Evolutionary conservation across 1,284 basidiomycete species (phyloP).

Genomic region (Moesziomyces sp.): DNA sequence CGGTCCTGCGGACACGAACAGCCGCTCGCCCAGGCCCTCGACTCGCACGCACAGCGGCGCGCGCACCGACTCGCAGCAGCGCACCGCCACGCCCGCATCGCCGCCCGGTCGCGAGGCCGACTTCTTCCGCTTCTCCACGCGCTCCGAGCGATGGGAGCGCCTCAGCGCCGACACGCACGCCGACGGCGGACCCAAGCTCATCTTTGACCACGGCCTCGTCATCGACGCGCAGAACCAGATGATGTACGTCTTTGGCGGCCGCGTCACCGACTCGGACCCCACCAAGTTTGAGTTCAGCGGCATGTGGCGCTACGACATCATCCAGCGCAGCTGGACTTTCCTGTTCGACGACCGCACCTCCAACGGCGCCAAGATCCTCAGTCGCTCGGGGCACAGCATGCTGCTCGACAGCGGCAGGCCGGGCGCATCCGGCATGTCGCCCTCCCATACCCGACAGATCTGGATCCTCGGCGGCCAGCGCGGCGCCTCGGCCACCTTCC

Average conservation of each 20-base stretch:
- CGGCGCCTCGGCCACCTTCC: slow-evolving; percentile 56
- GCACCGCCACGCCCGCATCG: slow-evolving; percentile 20
- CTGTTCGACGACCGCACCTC: slow-evolving; percentile 62
- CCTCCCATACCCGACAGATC: slow-evolving; percentile 53
- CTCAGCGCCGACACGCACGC: slow-evolving; percentile 61
- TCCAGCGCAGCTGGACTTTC: slow-evolving; percentile 58
- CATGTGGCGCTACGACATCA: slow-evolving; percentile 67
- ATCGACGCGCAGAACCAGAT: slow-evolving; percentile 79
- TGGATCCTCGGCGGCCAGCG: slow-evolving; percentile 67
- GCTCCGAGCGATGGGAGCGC: slow-evolving; percentile 63
- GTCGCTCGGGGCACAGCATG: slow-evolving; percentile 66
- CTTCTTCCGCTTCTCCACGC: slow-evolving; percentile 67
- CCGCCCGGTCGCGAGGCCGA: slow-evolving; percentile 53
- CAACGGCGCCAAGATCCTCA: slow-evolving; percentile 41
- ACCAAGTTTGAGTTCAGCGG: slow-evolving; percentile 60
- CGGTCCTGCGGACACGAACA: slow-evolving; percentile 9
- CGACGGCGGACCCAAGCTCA: slow-evolving; percentile 77
- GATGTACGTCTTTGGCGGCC: slow-evolving; percentile 82
- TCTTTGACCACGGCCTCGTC: slow-evolving; percentile 84
- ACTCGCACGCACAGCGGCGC: slow-evolving; percentile 20
- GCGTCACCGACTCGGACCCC: slow-evolving; percentile 74
- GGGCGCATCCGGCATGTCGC: slow-evolving; percentile 38
- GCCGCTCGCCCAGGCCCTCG: slow-evolving; percentile 21
- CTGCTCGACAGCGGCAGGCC: slow-evolving; percentile 57
- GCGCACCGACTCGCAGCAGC: slow-evolving; percentile 29